Evolutionary conservation across 2,329 filamentous ascomycete species (phyloP), one percentile per base, ranked within the genome.

Genomic region (Kalmusia sp.): DNA sequence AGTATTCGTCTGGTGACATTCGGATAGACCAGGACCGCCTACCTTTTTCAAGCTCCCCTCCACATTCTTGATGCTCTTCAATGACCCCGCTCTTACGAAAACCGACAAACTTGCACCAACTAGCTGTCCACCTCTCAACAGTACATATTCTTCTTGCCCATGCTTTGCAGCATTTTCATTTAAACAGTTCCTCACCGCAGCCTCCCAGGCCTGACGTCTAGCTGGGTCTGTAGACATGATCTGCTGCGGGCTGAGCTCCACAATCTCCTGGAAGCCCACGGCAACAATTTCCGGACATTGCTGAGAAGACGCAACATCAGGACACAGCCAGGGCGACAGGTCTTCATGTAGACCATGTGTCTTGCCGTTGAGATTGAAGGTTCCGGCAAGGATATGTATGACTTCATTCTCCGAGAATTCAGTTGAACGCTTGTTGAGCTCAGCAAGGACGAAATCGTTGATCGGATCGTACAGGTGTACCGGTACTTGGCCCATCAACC

Each of bases 161-260:
- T 83, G 79, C 52, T 80, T 79, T 34, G 83, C 82, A 15, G 91
- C 87, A 58, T 89, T 85, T 9, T 78, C 76, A 64, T 98, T 97
- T 33, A 99, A 76, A 12, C 88, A 91, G 39, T 80, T 81, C 60
- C 88, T 88, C 21, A 98, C 92, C 3, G 90, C 88, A 48, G 82
- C 78, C 71, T 99, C 95, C 95, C 95, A 99, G 17, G 88, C 79
- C 58, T 92, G 87, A 61, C 93, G 91, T 49, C 91, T 85, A 3
- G 87, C 86, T 1, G 95, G 95, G 70, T 99, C 93, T 55, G 93
- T 98, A 61, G 96, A 96, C 92, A 99, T 97, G 68, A 99, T 98
- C 69, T 99, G 95, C 72, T 98, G 93, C 14, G 96, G 95, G 64
- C 92, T 97, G 40, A 99, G 80, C 69, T 96, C 91, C n/a, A 99